Percentiles rank a stretch among this genome's conserved stretches.
phyloP scores from a whole-genome alignment of 169 alveolate species.

The Perkinsus chesapeaki region DNA sequence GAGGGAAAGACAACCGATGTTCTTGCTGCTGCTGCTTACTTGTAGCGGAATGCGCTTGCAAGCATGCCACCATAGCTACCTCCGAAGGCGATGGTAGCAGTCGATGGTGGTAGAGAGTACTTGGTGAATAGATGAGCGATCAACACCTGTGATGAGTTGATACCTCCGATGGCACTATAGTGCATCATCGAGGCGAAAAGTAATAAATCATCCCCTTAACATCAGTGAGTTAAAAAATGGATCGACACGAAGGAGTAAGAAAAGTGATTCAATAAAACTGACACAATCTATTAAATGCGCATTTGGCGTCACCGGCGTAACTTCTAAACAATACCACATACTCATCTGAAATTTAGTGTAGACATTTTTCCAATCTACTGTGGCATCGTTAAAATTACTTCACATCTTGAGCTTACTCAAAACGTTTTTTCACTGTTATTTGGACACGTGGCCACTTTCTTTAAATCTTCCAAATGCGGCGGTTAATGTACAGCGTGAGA shows the following conservation, averaged over 20 bases:
- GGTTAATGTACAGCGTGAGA: too few species aligned
- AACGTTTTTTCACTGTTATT: too few species aligned
- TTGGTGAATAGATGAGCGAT: neutral
- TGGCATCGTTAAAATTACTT: too few species aligned
- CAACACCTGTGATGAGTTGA: neutral
- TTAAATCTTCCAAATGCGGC: too few species aligned
- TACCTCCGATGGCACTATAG: neutral
- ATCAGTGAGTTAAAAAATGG: neutral
- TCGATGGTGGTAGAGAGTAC: neutral
- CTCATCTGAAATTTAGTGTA: too few species aligned
- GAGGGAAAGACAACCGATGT: neutral
- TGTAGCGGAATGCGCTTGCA: constrained; percentile 24
- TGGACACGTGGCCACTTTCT: too few species aligned
- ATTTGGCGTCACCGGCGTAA: neutral
- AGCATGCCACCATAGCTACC: constrained; percentile 57
- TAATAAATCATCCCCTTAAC: neutral
- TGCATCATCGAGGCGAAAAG: neutral
- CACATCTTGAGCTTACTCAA: too few species aligned
- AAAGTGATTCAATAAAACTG: too few species aligned
- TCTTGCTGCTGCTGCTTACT: neutral
- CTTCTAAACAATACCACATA: too few species aligned
- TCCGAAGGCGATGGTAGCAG: neutral
- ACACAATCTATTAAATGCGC: neutral
- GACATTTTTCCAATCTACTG: too few species aligned
- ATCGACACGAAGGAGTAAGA: neutral